Base-by-base conservation (phyloP, 805 yeast genomes). In the Starmerella apis region DNA sequence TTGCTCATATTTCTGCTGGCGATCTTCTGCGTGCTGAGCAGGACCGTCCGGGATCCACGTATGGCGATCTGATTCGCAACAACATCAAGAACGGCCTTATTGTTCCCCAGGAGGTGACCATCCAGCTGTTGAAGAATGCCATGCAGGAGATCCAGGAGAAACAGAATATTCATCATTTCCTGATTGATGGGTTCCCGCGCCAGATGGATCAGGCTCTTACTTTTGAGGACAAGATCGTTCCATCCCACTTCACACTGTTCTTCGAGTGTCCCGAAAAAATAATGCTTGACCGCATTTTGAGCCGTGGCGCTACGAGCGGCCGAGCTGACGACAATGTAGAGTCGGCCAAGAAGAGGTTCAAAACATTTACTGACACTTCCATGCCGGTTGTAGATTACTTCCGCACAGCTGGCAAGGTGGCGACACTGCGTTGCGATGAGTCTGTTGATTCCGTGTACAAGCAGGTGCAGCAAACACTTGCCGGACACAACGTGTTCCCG, bases 191-290 rank as follows among this genome's bases (percentile, higher is more conserved):
- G 0, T 90, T 92, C 76, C 98, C 98, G 44, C 78, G 97, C 65
- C 86, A 88, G 65, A 90, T 92, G 96, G 97, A 92, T 68, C 98
- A 90, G 71, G 97, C 97, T 0, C 52, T 83, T 36, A 83, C 90
- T n/a, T 90, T 90, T 65, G 97, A 90, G 69, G 78, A 83, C 71
- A 78, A 63, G 65, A 68, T 70, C 14, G 70, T 69, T 4, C 65
- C 60, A n/a, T 61, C 66, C 10, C 62, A 63, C 52, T 65, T 69
- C 52, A 66, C 71, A 7, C 61, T 70, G 46, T 70, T 68, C 58
- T 71, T 70, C 49, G 71, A 73, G 80, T 59, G 92, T 79, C 61
- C 81, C 74, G 65, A 81, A 85, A 55, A 71, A 78, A 83, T 86
- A 48, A 88, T 90, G 96, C 72, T 87, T 57, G 69, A 76, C 56